Evolutionary conservation across 371 early-diverging fungal genomes (phyloP).

Genomic region (Vavraia culicis): DNA sequence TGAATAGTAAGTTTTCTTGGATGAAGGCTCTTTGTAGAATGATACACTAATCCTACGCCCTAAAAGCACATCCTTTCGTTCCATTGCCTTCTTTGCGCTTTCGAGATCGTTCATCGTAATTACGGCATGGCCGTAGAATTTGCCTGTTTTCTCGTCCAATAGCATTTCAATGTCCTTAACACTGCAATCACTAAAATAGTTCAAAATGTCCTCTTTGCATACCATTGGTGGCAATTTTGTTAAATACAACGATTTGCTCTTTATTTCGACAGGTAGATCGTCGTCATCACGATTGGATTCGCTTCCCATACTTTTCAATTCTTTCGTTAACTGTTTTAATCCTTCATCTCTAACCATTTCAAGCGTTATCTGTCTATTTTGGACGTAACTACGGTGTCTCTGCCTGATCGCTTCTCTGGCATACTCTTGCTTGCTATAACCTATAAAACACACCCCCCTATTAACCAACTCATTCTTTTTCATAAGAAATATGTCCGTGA

Average conservation of each 20-base stretch:
- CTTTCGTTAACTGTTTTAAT: conserved; percentile 1
- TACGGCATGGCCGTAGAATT: neutral
- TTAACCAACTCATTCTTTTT: conserved; percentile 11
- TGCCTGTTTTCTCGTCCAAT: conserved; percentile 1
- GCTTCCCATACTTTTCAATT: conserved; percentile 16
- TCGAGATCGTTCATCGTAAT: conserved; percentile 27
- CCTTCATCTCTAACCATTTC: conserved; percentile 2
- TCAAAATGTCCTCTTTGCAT: neutral
- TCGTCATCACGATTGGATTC: neutral
- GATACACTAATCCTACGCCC: conserved; percentile 24
- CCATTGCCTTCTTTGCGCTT: conserved; percentile 22
- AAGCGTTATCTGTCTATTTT: conserved; percentile 28
- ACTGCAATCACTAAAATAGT: conserved; percentile 9
- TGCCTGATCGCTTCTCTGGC: conserved; percentile 20
- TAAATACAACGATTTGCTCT: conserved; percentile 6
- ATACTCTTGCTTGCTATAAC: conserved; percentile 27
- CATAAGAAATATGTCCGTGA: conserved; percentile 37
- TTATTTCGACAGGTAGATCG: conserved; percentile 3
- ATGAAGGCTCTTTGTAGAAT: conserved; percentile 21
- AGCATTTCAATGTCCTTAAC: conserved; percentile 1
- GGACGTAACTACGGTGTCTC: conserved; percentile 18
- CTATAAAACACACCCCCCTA: conserved; percentile 39
- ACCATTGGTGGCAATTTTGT: conserved; percentile 4
- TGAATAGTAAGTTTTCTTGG: conserved; percentile 26
- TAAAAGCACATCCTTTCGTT: conserved; percentile 13